Conservation (phyloP, 352 stramenopile genomes). For the Pythium rhizo-oryzae region DNA sequence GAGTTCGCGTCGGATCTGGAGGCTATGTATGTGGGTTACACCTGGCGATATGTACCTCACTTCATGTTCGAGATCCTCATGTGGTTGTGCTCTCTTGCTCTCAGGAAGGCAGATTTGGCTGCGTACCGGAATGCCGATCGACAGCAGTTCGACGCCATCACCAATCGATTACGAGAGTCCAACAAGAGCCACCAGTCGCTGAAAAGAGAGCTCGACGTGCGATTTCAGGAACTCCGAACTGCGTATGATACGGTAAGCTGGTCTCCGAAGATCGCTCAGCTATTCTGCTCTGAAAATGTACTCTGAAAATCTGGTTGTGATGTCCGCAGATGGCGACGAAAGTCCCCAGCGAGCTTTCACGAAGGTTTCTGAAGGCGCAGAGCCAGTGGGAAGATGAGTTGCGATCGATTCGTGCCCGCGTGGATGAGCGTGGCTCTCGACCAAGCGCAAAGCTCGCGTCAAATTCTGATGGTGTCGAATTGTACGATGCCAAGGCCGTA, state of each 20-base stretch:
- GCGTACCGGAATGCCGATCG: slow-evolving; percentile 50
- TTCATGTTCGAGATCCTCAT: background rate
- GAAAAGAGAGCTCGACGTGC: slow-evolving; percentile 46
- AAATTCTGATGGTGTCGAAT: slow-evolving; percentile 23
- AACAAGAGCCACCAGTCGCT: slow-evolving; percentile 44
- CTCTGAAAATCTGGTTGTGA: no score
- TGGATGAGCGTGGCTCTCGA: slow-evolving; percentile 38
- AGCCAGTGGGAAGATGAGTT: slow-evolving; percentile 45
- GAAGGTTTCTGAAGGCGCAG: slow-evolving; percentile 49
- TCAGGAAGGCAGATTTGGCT: slow-evolving; percentile 46
- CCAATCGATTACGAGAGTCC: slow-evolving; percentile 57
- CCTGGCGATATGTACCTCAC: background rate
- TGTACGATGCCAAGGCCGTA: slow-evolving; percentile 20
- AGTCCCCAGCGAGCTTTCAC: slow-evolving; percentile 56
- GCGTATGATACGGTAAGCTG: slow-evolving; percentile 42
- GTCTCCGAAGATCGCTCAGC: no score
- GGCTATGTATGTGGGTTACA: slow-evolving; percentile 34
- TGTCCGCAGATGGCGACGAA: slow-evolving; percentile 62
- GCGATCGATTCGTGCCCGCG: slow-evolving; percentile 32
- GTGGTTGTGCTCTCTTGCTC: slow-evolving; percentile 7
- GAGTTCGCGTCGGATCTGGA: slow-evolving; percentile 43
- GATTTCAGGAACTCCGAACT: slow-evolving; percentile 41
- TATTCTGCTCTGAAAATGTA: no score
- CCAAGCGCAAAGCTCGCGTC: background rate
- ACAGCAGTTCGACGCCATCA: slow-evolving; percentile 64